Conservation (phyloP, 768 basidiomycete species). For the Ramaria sp. region DNA sequence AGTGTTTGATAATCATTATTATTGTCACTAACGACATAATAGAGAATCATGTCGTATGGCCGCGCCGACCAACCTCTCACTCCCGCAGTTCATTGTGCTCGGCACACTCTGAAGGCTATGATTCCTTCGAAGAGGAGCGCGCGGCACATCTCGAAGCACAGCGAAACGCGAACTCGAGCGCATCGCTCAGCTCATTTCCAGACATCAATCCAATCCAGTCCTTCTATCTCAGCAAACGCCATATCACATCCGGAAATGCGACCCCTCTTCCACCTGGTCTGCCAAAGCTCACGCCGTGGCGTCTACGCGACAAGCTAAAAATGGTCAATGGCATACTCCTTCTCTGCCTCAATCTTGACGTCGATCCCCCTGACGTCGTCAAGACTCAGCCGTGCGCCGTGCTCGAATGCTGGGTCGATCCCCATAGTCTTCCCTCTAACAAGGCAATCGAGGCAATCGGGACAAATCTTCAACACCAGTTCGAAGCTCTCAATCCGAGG, state of each 20-base stretch:
- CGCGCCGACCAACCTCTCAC: too few relatives aligned
- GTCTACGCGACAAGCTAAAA: conserved; percentile 81
- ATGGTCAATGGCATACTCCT: conserved; percentile 84
- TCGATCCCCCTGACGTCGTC: conserved; percentile 94
- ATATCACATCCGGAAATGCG: conserved; percentile 84
- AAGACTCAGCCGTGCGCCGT: conserved; percentile 95
- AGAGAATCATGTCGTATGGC: not conserved
- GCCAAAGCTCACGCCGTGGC: conserved; percentile 65
- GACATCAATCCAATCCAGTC: conserved; percentile 12
- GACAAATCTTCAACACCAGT: conserved; percentile 87
- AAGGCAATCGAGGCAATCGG: conserved; percentile 94
- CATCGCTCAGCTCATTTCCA: conserved; percentile 12
- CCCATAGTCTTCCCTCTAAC: conserved; percentile 79
- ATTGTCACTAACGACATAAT: not conserved
- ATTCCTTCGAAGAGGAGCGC: too few relatives aligned
- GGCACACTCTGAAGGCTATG: too few relatives aligned
- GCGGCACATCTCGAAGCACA: too few relatives aligned
- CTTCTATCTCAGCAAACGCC: conserved; percentile 44
- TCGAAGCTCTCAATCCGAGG: conserved; percentile 89
- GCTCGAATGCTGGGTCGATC: conserved; percentile 96
- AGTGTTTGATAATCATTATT: too few relatives aligned
- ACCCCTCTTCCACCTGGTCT: conserved; percentile 58
- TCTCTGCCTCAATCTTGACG: conserved; percentile 92
- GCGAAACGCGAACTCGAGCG: too few relatives aligned
- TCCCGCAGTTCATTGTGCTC: too few relatives aligned